Conservation (phyloP, 306 rosid species). For the Alnus glutinosa region DNA sequence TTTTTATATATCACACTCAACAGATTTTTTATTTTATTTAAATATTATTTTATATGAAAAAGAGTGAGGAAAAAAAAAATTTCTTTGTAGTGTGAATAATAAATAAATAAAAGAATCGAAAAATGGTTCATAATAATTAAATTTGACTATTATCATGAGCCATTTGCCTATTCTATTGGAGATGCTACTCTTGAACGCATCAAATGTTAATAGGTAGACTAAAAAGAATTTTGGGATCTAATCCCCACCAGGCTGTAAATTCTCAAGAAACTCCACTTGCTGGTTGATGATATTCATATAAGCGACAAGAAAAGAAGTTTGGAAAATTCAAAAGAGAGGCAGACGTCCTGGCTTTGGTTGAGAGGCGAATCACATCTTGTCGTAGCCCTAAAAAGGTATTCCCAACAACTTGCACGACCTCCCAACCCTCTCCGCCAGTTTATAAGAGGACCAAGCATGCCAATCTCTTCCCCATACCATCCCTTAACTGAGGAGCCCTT, state of each 20-base stretch:
- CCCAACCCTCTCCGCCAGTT: slow-evolving; percentile 36
- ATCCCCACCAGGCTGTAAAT: slow-evolving; percentile 55
- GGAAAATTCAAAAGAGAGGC: slow-evolving; percentile 12
- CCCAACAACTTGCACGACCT: slow-evolving; percentile 56
- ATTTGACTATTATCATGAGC: too few species aligned
- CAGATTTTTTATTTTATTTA: too few species aligned
- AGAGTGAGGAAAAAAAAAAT: too few species aligned
- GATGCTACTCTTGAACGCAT: slow-evolving; percentile 24
- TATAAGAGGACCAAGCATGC: slow-evolving; percentile 51
- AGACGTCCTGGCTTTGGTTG: slow-evolving; percentile 5
- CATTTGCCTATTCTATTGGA: too few species aligned
- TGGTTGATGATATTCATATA: slow-evolving; percentile 24
- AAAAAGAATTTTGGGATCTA: slow-evolving; percentile 52
- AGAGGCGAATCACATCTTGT: slow-evolving; percentile 50
- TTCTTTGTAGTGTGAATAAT: too few species aligned
- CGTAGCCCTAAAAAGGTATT: slow-evolving; percentile 27
- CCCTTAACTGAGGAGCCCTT: slow-evolving; percentile 21
- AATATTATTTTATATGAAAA: too few species aligned
- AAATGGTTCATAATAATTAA: too few species aligned
- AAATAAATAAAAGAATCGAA: too few species aligned
- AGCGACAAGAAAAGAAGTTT: slow-evolving; percentile 27
- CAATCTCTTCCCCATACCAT: slow-evolving; percentile 27
- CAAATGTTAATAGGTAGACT: slow-evolving; percentile 30
- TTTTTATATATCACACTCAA: too few species aligned
- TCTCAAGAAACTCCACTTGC: slow-evolving; percentile 35